These are phyloP conservation scores for Cercospora nicotianae DNA, from an alignment of 2,329 filamentous ascomycete genomes.

Conservation along the genomic window DNA sequence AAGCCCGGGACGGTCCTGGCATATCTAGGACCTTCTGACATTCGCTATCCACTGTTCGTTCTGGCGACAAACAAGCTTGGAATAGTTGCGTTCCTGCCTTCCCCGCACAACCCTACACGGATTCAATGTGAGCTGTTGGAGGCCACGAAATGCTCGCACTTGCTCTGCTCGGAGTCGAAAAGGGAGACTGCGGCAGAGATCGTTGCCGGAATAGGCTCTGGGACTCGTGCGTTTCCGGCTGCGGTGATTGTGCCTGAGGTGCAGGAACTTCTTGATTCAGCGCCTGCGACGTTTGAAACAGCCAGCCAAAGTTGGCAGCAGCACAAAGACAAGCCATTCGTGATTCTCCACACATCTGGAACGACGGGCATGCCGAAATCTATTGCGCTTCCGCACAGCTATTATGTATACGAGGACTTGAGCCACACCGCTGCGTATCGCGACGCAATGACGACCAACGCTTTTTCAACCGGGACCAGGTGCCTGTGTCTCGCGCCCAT, in stretches of 20 bases:
- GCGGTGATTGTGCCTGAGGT: neutral
- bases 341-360: conserved; percentile 22
- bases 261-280: neutral
- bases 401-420: conserved; percentile 7
- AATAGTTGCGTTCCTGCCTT: conserved; percentile 4
- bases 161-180: neutral
- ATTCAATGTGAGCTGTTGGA: neutral
- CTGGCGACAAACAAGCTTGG: conserved; percentile 3
- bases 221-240: neutral
- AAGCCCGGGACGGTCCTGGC: neutral
- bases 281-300: neutral
- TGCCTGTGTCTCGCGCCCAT: neutral
- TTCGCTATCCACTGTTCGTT: conserved; percentile 5
- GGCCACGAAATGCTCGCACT: neutral
- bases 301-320: neutral
- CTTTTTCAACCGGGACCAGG: neutral
- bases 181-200: neutral
- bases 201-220: neutral
- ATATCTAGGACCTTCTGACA: conserved; percentile 10
- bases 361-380: conserved; percentile 22
- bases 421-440: neutral
- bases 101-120: neutral
- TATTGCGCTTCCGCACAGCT: conserved; percentile 12
- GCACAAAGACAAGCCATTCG: conserved; percentile 1
- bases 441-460: neutral